Base-by-base conservation (phyloP, 495 filamentous ascomycete species). In the Articulospora tetracladia region DNA sequence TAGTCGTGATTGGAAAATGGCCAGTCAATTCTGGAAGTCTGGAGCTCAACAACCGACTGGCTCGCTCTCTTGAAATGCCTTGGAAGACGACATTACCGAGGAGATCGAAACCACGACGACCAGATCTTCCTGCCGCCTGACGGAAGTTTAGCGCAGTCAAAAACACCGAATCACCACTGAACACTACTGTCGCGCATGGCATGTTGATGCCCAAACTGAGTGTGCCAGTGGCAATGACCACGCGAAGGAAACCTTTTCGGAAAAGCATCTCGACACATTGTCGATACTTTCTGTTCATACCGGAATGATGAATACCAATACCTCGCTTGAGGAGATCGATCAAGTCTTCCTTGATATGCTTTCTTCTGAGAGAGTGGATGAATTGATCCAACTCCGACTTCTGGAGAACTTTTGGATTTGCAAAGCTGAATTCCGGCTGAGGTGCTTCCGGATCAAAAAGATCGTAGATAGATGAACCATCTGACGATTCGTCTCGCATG, bases 71-170 rank as follows among this genome's bases (percentile, higher is more conserved):
- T 1, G 79, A 68, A 27, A 91, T 74, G 0, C 77, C 74, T 60
- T 87, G 86, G 72, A 92, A 92, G 3, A 92, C 84, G 3, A 93
- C 87, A 68, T 93, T 93, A 53, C 89, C 89, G 11, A 93, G 76
- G 19, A 90, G 69, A 66, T 93, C 89, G 62, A 93, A 93, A 23
- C 89, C 89, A 67, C 89, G 84, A 69, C 89, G 85, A 53, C 89
- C 89, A 27, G 89, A 84, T 74, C 89, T 84, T 67, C 89, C 89
- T 56, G 88, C 82, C 10, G 84, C 86, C 71, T 93, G 89, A 10
- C 88, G 82, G 68, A 83, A 93, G 68, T 88, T 89, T 32, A 92
- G 78, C 0, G 89, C 83, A 0, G 87, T 91, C 51, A 93, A 69
- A 60, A 77, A 90, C 12, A 89, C 76, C 0, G 83, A 86, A 63